Conservation (phyloP, 2,329 filamentous ascomycete genomes). For the Ilyonectria mors-panacis region DNA sequence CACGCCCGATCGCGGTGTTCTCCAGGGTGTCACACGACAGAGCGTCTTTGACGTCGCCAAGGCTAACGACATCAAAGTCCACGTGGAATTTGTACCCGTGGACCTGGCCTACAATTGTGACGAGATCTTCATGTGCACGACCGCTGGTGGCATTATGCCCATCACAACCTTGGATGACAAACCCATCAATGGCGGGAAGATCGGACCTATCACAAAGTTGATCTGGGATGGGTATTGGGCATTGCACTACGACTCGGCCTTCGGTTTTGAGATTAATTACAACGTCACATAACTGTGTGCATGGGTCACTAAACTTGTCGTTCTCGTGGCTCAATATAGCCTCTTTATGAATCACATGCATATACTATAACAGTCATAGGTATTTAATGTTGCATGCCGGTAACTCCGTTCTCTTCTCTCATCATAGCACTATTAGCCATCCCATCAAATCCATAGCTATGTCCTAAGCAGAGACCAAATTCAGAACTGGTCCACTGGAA, state of each 20-base stretch:
- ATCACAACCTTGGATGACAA: slow-evolving; percentile 63
- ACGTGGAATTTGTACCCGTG: slow-evolving; percentile 59
- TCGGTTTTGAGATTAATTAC: slow-evolving; percentile 54
- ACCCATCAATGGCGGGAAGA: slow-evolving; percentile 57
- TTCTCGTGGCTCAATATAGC: no score
- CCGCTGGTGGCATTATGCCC: slow-evolving; percentile 68
- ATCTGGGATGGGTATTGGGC: slow-evolving; percentile 68
- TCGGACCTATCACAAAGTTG: slow-evolving; percentile 61
- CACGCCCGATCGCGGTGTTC: slow-evolving; percentile 63
- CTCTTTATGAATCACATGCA: no score
- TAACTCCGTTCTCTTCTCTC: no score
- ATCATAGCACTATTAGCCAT: no score
- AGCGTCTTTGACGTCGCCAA: slow-evolving; percentile 62
- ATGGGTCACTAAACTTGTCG: no score
- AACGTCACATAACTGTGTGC: not conserved
- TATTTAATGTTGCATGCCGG: no score
- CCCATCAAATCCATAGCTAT: no score
- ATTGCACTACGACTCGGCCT: slow-evolving; percentile 59
- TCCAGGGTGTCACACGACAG: slow-evolving; percentile 64
- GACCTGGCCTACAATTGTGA: slow-evolving; percentile 59
- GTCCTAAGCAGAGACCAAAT: no score
- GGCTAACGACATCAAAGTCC: slow-evolving; percentile 52
- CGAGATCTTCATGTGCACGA: slow-evolving; percentile 68
- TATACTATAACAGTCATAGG: no score
- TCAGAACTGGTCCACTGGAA: no score